Conservation (phyloP, 1,139 yeast genomes). For the Starmera stellimalicola region DNA sequence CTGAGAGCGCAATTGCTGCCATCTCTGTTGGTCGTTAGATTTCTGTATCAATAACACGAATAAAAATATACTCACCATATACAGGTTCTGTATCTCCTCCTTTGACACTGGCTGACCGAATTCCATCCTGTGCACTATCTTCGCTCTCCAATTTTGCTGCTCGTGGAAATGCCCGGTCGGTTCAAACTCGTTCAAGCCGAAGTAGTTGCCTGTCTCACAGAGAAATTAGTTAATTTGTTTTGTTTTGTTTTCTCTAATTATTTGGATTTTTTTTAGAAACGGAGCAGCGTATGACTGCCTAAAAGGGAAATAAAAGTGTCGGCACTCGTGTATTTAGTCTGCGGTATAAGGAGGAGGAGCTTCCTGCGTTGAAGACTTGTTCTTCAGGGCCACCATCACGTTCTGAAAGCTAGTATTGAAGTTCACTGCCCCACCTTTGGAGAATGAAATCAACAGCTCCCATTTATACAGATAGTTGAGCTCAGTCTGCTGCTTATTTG, state of each 20-base stretch:
- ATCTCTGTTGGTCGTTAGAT: slow-evolving; percentile 29
- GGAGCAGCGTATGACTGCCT: slow-evolving; percentile 3
- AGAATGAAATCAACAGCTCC: slow-evolving; percentile 31
- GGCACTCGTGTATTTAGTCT: background rate
- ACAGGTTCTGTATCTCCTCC: slow-evolving; percentile 19
- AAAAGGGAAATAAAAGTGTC: slow-evolving; percentile 4
- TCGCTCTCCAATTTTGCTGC: background rate
- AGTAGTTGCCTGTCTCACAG: background rate
- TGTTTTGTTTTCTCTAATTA: background rate
- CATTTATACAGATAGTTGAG: slow-evolving; percentile 35
- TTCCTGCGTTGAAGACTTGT: too few relatives aligned
- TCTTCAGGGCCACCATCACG: too few relatives aligned
- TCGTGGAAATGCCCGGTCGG: background rate
- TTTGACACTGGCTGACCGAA: slow-evolving; percentile 14
- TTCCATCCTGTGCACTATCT: slow-evolving; percentile 10
- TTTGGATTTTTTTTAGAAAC: background rate
- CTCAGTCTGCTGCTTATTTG: slow-evolving; percentile 27
- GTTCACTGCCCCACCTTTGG: slow-evolving; percentile 39
- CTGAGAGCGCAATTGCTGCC: slow-evolving; percentile 55
- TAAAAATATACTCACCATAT: slow-evolving; percentile 10
- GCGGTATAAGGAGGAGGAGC: background rate
- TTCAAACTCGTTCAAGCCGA: background rate
- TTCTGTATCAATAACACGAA: slow-evolving; percentile 5
- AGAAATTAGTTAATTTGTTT: background rate
- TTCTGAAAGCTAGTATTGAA: too few relatives aligned